Base-by-base conservation (phyloP, 495 filamentous ascomycete species). In the Rusavskia elegans region DNA sequence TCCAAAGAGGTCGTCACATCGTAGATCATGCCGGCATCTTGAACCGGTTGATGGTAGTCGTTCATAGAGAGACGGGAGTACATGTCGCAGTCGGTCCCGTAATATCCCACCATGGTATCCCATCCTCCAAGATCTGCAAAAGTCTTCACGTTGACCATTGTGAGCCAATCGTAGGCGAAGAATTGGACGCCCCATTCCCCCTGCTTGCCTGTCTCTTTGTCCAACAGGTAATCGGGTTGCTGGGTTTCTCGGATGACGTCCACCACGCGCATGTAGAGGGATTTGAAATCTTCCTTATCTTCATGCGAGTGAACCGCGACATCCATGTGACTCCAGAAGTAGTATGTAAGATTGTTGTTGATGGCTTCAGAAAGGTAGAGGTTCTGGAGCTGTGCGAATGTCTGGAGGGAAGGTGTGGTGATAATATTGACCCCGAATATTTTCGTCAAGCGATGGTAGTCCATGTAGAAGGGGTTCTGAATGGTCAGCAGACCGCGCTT, bases 251-350 rank as follows among this genome's bases (percentile, higher is more conserved):
- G 55, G 17, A 80, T 64, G 40, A 67, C 66, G 14, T 70, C 66
- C 23, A 78, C 61, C 4, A 65, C 66, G n/a, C 73, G 63, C 36
- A 67, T 57, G 60, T 82, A 82, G 8, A 81, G 57, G 7, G 70
- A 72, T 41, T 63, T 66, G 61, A 77, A 82, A 8, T 68, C 68
- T 11, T 51, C 32, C 11, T 25, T 29, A 7, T 61, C 55, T 54
- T 81, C 78, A 55, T 71, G 72, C 17, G 72, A 69, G 29, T 78
- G 61, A 13, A 68, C 74, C 1, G 78, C 58, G 11, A 79, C 61
- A 58, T 83, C 79, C 69, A 76, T 74, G 58, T 80, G 77, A 27
- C 66, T 62, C 78, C 78, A 82, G 70, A 79, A 82, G 64, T 70
- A 83, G 58, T 71, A 61, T 16, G 61, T 63, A 68, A 76, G 79